phyloP scores from a whole-genome alignment of 163 green algal species.

The Volvox carteri region DNA sequence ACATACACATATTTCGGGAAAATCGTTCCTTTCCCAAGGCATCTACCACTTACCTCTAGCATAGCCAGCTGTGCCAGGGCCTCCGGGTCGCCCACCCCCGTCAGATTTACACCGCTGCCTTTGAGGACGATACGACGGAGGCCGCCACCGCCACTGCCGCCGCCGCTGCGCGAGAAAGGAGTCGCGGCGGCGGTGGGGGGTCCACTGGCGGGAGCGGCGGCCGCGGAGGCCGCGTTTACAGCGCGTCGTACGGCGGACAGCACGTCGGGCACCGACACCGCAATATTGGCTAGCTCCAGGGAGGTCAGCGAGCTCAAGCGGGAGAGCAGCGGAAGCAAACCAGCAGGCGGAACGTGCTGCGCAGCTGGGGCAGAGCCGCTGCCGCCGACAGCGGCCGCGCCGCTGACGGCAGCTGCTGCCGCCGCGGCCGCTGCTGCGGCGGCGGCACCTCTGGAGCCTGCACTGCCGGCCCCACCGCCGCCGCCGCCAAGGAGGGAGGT shows the following conservation, averaged over 20 bases:
- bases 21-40: too few species aligned
- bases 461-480: neutral
- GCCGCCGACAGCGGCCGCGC: neutral
- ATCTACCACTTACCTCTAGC: slow-evolving; percentile 25
- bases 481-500: neutral
- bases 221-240: neutral
- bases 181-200: neutral
- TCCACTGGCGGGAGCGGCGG: too few species aligned
- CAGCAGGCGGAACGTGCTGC: neutral
- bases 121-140: slow-evolving; percentile 24
- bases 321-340: slow-evolving; percentile 2
- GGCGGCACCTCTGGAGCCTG: neutral
- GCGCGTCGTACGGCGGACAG: neutral
- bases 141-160: neutral
- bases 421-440: neutral
- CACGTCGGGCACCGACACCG: neutral
- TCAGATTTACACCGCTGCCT: slow-evolving; percentile 37
- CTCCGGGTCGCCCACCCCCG: neutral
- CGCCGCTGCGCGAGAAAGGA: neutral
- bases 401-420: neutral
- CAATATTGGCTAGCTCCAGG: slow-evolving; percentile 29
- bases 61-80: neutral
- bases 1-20: neutral
- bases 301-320: neutral
- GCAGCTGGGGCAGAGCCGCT: neutral